phyloP scores from a whole-genome alignment of 345 rosid species.

The Balakata baccata region DNA sequence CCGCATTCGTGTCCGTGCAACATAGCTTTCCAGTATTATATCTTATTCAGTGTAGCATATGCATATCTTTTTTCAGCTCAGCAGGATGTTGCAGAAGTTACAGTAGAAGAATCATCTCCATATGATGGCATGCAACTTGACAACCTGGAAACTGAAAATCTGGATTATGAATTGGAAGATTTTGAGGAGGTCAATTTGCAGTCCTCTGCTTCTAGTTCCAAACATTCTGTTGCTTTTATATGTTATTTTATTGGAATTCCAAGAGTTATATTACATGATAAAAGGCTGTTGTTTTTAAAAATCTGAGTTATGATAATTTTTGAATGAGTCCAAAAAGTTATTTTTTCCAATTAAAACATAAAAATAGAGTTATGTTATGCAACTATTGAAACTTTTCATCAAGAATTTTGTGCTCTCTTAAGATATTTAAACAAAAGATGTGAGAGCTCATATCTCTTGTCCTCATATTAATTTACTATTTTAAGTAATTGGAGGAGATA shows the following conservation, averaged over 20 bases:
- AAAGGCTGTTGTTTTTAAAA: background rate
- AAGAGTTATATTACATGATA: background rate
- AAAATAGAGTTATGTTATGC: background rate
- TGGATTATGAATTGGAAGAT: constrained; percentile 40
- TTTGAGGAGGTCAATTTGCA: constrained; percentile 42
- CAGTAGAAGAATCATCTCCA: constrained; percentile 38
- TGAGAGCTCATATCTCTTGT: background rate
- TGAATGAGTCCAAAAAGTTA: background rate
- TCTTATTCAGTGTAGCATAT: constrained; percentile 19
- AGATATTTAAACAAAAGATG: background rate
- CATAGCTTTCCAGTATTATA: constrained; percentile 19
- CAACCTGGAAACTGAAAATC: constrained; percentile 44
- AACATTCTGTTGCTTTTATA: background rate
- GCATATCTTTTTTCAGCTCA: constrained; percentile 36
- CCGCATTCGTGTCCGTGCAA: no score
- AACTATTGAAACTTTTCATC: background rate
- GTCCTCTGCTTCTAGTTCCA: background rate
- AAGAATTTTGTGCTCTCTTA: background rate
- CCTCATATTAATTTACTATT: background rate
- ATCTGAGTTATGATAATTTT: background rate
- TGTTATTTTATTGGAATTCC: constrained; percentile 4
- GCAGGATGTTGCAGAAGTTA: constrained; percentile 33
- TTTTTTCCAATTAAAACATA: background rate
- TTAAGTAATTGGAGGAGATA: background rate
- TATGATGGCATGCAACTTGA: constrained; percentile 39